Evolutionary conservation across 1,139 yeast genomes (phyloP).

Genomic region (Groenewaldozyma auringiensis): DNA sequence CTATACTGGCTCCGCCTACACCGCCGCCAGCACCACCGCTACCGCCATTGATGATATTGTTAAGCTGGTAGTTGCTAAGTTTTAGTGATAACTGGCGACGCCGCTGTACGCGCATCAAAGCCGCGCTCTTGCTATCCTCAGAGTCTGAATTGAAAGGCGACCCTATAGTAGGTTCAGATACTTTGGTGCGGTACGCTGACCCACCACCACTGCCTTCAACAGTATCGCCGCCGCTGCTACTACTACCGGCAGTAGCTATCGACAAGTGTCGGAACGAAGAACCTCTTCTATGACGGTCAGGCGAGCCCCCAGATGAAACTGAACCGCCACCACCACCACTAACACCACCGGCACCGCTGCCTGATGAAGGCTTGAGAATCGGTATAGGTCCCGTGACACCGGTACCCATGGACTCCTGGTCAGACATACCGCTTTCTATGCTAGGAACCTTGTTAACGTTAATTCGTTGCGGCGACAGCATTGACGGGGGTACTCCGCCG

Average conservation of each 20-base stretch:
- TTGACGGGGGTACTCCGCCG: conserved; percentile 3
- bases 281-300: neutral
- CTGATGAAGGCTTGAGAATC: neutral
- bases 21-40: conserved; percentile 5
- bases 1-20: neutral
- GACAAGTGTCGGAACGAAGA: neutral
- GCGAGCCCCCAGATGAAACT: neutral
- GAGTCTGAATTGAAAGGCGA: conserved; percentile 42
- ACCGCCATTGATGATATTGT: neutral
- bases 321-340: too few species aligned
- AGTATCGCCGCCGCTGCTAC: neutral
- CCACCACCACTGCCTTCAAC: neutral
- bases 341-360: too few species aligned
- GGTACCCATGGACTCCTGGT: neutral
- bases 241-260: neutral
- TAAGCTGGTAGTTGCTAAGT: conserved; percentile 32
- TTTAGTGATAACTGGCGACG: conserved; percentile 42
- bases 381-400: neutral
- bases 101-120: conserved; percentile 46
- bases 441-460: conserved; percentile 1
- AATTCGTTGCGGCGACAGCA: conserved; percentile 2
- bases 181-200: neutral
- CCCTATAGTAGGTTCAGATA: neutral
- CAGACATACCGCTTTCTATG: neutral
- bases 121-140: conserved; percentile 50